A percentile compares a stretch with the other conserved stretches of the same genome.
phyloP scores from a whole-genome alignment of 148 eudicot species.

The Fagopyrum esculentum region DNA sequence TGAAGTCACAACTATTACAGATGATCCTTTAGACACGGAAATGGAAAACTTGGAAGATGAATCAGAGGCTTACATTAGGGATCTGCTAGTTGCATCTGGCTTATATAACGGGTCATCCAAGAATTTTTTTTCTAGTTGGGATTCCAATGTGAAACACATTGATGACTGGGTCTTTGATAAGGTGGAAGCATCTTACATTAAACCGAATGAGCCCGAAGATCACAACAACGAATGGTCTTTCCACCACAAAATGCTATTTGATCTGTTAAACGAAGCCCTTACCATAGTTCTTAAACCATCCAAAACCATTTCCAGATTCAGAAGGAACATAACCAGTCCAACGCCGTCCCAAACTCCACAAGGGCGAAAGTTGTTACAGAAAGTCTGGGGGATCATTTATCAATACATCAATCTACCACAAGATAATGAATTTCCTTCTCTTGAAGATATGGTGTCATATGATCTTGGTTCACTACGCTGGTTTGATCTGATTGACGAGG shows the following conservation, averaged over 20 bases:
- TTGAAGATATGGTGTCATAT: constrained; percentile 54
- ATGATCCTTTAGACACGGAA: constrained; percentile 44
- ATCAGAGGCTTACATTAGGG: constrained; percentile 61
- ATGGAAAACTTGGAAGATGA: constrained; percentile 54
- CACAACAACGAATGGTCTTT: constrained; percentile 22
- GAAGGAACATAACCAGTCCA: constrained; percentile 30
- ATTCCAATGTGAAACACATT: constrained; percentile 59
- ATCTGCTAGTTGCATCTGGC: constrained; percentile 71
- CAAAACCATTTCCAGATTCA: constrained; percentile 36
- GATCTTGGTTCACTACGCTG: constrained; percentile 53
- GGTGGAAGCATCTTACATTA: constrained; percentile 59
- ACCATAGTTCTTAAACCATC: constrained; percentile 49
- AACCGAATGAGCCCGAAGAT: constrained; percentile 23
- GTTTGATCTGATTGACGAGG: constrained; percentile 49
- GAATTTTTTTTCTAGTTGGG: constrained; percentile 53
- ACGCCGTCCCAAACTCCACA: constrained; percentile 25
- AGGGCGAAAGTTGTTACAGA: constrained; percentile 58
- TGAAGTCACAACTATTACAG: constrained; percentile 42
- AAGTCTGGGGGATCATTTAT: constrained; percentile 52
- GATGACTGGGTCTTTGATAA: constrained; percentile 52
- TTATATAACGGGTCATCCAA: constrained; percentile 50
- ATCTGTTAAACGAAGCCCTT: constrained; percentile 68
- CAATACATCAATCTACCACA: constrained; percentile 39
- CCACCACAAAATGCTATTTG: constrained; percentile 64
- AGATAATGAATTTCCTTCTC: constrained; percentile 32